A percentile compares a stretch with the other conserved stretches of the same genome.
These are phyloP conservation scores for Boletus fagicola DNA, from an alignment of 768 basidiomycete species.

Conservation along the genomic window DNA sequence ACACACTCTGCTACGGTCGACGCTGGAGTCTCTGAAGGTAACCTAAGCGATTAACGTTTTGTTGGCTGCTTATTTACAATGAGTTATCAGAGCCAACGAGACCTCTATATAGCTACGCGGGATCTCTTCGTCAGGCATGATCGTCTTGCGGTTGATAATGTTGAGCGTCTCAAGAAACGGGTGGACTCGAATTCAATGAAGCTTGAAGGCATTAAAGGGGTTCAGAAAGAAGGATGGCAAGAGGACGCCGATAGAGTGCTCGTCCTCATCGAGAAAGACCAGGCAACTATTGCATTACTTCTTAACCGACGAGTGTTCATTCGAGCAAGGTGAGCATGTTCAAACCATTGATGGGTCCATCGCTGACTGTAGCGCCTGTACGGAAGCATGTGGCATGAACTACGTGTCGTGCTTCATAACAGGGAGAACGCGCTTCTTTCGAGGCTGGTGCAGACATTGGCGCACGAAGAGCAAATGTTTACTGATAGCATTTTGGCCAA, in stretches of 20 bases:
- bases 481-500: constrained; percentile 59
- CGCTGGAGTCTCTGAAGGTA: constrained; percentile 78
- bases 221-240: constrained; percentile 81
- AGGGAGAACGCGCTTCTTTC: constrained; percentile 82
- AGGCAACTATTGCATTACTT: constrained; percentile 70
- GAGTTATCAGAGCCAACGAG: constrained; percentile 61
- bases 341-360: neutral
- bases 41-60: neutral
- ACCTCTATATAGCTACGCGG: constrained; percentile 82
- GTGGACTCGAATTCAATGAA: constrained; percentile 75
- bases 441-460: constrained; percentile 68
- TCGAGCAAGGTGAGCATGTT: constrained; percentile 65
- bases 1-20: constrained; percentile 58
- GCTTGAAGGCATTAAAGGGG: constrained; percentile 67
- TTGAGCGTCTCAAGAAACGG: constrained; percentile 84
- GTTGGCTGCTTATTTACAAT: constrained; percentile 10
- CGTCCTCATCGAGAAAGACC: constrained; percentile 77
- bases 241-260: constrained; percentile 79
- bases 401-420: constrained; percentile 90
- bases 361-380: constrained; percentile 6
- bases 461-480: constrained; percentile 70
- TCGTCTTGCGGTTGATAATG: constrained; percentile 83
- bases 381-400: constrained; percentile 88
- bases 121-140: constrained; percentile 88
- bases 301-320: constrained; percentile 83